Evolutionary conservation across 371 early-diverging fungal genomes (phyloP), one percentile per base, ranked within the genome.

Genomic region (Gilbertella persicaria): DNA sequence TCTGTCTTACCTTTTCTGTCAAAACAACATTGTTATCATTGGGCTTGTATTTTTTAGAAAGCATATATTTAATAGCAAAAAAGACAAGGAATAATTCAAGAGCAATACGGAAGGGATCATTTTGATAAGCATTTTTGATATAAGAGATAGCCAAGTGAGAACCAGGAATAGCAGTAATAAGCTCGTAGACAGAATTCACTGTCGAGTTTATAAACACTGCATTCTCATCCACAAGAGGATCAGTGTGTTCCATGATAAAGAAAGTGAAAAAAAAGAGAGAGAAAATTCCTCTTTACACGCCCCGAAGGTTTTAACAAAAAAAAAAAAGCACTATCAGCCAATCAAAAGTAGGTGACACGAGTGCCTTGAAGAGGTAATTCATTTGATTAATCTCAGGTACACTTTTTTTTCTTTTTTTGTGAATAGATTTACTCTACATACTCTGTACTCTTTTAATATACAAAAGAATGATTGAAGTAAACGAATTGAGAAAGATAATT

Each of bases 31-130:
- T 88, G 59, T 85, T 88, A 54, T 82, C 83, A 63, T 91, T 90
- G 30, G 93, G 92, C 46, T 88, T 86, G 66, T 95, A 90, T 66
- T 89, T 90, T 58, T 89, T 90, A 41, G 86, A 79, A 40, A 92
- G 73, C 70, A 96, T 81, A 72, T 96, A 97, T 78, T 91, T 87
- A 60, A 94, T 73, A 53, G 94, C 92, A 64, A 94, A 97, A 50
- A 91, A 78, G 29, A 97, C 85, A 37, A 98, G 69, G 36, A 89
- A 79, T 7, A 90, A 70, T 61, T 97, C 99, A 20, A 98, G 82
- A 38, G 90, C 74, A 28, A 93, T 87, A 53, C 97, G 89, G 69
- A 93, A 87, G 4, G 97, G 99, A 70, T 98, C 99, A 73, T 98
- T 84, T 76, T 96, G 96, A 81, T 98, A 93, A 36, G 93, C 92